Evolutionary conservation across 2,329 filamentous ascomycete species (phyloP).

Genomic region (Microsporum canis): DNA sequence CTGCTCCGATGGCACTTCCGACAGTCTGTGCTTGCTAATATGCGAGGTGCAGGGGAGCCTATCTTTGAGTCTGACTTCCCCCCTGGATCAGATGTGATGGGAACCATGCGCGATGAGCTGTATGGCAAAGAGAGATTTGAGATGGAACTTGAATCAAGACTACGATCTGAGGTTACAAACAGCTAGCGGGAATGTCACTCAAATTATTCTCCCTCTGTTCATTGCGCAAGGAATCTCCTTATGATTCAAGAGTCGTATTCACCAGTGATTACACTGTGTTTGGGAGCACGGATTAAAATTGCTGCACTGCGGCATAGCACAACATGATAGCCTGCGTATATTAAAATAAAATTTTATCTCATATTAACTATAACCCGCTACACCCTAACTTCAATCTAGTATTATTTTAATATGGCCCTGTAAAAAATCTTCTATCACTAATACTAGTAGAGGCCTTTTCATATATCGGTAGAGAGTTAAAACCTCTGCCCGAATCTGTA

Average conservation of each 20-base stretch:
- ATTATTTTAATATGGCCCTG: no score
- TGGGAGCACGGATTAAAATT: no score
- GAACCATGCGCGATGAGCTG: constrained; percentile 8
- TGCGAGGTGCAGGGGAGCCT: constrained; percentile 18
- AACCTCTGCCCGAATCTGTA: background rate
- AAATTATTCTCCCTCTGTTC: background rate
- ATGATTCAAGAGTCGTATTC: no score
- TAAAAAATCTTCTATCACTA: background rate
- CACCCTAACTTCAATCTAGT: no score
- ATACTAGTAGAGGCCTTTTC: background rate
- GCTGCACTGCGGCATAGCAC: no score
- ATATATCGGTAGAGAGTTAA: background rate
- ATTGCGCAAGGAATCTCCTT: no score
- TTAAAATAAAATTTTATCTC: no score
- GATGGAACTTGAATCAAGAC: constrained; percentile 10
- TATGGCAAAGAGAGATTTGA: constrained; percentile 15
- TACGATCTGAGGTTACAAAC: background rate
- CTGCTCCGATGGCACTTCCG: constrained; percentile 19
- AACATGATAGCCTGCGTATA: no score
- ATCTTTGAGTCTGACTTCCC: constrained; percentile 19
- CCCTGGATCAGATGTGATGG: constrained; percentile 17
- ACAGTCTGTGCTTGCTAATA: constrained; percentile 18
- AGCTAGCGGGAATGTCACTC: background rate
- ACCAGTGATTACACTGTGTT: no score
- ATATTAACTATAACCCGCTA: no score